Evolutionary conservation across 1,139 yeast species (phyloP), one percentile per base, ranked within the genome.

Genomic region (Debaryomyces singareniensis): DNA sequence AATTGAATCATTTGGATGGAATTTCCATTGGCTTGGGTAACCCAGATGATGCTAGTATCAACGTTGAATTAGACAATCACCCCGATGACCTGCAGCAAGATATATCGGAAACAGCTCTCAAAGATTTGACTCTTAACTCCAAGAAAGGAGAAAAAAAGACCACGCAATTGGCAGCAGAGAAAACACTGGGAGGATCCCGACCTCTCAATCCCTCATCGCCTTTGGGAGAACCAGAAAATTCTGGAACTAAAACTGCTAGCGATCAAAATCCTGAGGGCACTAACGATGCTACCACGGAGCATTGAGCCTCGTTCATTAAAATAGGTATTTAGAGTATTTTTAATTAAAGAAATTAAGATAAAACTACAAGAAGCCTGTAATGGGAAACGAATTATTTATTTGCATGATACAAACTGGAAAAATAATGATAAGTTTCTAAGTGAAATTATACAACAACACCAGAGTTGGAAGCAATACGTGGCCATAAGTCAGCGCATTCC

Each of bases 401-500:
- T 18, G 21, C 21, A 29, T 29, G 31, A 29, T 29, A 29, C 31
- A 29, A 29, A 25, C 20, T 20, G 24, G 23, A 20, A 29, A 23
- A 18, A 23, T 29, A 20, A 18, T 16, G 24, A 28, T 26, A 16
- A 9, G 16, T 12, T 24, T 27, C 24, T 20, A 18, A 18, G 21
- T 18, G 26, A 24, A n/a, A 10, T 55, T 89, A 91, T 68, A 87
- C 99, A 71, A 93, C 98, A 68, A 93, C 98, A 85, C 98, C 98
- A 60, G 98, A 93, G 91, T 87, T 87, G 56, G 97, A 87, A 65
- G 99, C 98, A 75, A 93, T 91, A 81, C 98, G 89, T 69, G 99
- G 99, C 99, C 99, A 93, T 71, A 93, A 84, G 68, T 93, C 99
- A 68, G 99, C 98, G 78, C 98, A 91, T 78, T 93, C 99, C 79